Conservation (phyloP, 495 filamentous ascomycete species). For the Talaromyces borbonicus region DNA sequence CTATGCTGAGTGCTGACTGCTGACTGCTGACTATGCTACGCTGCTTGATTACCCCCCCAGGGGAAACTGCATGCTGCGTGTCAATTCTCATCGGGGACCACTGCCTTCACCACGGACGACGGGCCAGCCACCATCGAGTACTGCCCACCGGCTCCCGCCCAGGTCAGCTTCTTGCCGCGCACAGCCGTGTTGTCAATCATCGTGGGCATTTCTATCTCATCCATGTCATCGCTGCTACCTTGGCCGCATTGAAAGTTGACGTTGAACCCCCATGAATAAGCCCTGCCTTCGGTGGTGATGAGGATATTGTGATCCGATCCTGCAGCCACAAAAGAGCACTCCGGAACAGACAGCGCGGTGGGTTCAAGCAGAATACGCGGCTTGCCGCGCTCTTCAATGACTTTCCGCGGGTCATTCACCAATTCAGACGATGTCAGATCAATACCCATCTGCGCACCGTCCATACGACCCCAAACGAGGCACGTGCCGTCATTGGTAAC, state of each 20-base stretch:
- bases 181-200: slow-evolving; percentile 49
- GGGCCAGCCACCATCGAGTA: slow-evolving; percentile 42
- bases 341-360: slow-evolving; percentile 38
- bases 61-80: neutral
- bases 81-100: no score
- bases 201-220: slow-evolving; percentile 49
- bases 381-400: slow-evolving; percentile 36
- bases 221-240: slow-evolving; percentile 43
- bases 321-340: slow-evolving; percentile 31
- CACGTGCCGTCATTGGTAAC: slow-evolving; percentile 32
- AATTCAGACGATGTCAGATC: slow-evolving; percentile 33
- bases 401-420: slow-evolving; percentile 34
- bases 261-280: slow-evolving; percentile 54
- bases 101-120: no score
- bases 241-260: slow-evolving; percentile 54
- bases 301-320: slow-evolving; percentile 50
- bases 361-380: slow-evolving; percentile 48
- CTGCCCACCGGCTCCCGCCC: slow-evolving; percentile 52
- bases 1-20: no score
- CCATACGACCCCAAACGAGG: slow-evolving; percentile 40
- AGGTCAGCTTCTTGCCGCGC: slow-evolving; percentile 41
- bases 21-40: no score
- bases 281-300: slow-evolving; percentile 45
- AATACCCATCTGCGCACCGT: slow-evolving; percentile 49
- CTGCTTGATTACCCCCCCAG: neutral